These are phyloP conservation scores for Poronia punctata DNA, from an alignment of 495 filamentous ascomycete species.

Conservation along the genomic window DNA sequence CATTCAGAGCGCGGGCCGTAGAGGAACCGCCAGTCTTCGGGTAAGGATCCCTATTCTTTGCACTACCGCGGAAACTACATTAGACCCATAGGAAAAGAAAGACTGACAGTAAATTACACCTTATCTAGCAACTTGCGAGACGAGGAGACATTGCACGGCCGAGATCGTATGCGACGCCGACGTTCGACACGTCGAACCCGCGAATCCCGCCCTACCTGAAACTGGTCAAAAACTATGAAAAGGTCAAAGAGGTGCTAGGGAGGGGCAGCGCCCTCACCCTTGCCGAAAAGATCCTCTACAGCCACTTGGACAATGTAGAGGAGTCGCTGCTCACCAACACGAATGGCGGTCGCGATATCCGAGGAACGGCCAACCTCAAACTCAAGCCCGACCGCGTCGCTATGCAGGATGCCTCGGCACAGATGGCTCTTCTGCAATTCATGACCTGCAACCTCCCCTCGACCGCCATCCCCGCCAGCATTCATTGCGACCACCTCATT, in stretches of 20 bases:
- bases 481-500: slow-evolving; percentile 99
- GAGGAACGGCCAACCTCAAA: slow-evolving; percentile 88
- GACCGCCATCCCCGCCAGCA: slow-evolving; percentile 94
- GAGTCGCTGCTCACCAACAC: slow-evolving; percentile 77
- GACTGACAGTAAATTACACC: too few relatives aligned
- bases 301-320: slow-evolving; percentile 80
- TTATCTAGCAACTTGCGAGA: slow-evolving; percentile 16
- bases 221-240: slow-evolving; percentile 39
- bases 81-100: too few relatives aligned
- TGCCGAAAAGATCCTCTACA: slow-evolving; percentile 96
- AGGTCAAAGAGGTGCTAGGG: slow-evolving; percentile 67
- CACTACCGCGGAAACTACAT: too few relatives aligned
- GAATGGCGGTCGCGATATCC: slow-evolving; percentile 70
- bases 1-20: slow-evolving; percentile 21
- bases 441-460: slow-evolving; percentile 90
- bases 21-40: slow-evolving; percentile 20
- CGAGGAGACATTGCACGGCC: slow-evolving; percentile 17
- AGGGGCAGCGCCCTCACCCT: slow-evolving; percentile 64
- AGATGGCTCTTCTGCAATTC: slow-evolving; percentile 97
- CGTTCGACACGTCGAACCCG: slow-evolving; percentile 22
- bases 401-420: slow-evolving; percentile 97
- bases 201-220: slow-evolving; percentile 40
- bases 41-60: slow-evolving; percentile 9
- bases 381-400: slow-evolving; percentile 96
- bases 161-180: slow-evolving; percentile 23